Conservation (phyloP, 2,329 filamentous ascomycete genomes). For the Microdochium nivale region DNA sequence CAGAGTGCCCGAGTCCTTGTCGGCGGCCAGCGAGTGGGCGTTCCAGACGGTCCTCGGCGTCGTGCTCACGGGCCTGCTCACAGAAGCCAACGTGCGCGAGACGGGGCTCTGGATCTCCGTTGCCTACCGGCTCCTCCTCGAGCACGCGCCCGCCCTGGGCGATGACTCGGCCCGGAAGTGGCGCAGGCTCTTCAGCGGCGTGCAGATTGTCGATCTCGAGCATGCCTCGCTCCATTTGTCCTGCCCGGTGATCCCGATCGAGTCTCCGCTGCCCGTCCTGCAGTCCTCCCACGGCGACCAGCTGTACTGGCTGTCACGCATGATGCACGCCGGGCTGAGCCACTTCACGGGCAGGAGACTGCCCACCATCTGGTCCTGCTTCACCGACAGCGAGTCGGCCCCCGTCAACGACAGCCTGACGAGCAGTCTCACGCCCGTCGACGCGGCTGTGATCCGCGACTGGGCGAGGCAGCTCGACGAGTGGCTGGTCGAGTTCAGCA, state of each 20-base stretch:
- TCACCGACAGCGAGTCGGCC: constrained; percentile 13
- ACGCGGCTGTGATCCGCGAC: constrained; percentile 30
- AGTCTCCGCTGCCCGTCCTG: constrained; percentile 26
- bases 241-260: constrained; percentile 29
- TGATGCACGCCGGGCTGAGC: constrained; percentile 33
- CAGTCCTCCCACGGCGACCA: constrained; percentile 28
- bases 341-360: constrained; percentile 31
- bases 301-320: constrained; percentile 29
- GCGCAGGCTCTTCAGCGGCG: constrained; percentile 27
- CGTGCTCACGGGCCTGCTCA: constrained; percentile 29
- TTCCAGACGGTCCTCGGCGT: constrained; percentile 33
- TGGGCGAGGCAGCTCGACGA: constrained; percentile 32
- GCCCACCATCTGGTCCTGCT: constrained; percentile 33
- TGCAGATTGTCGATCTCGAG: constrained; percentile 33
- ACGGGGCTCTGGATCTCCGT: constrained; percentile 34
- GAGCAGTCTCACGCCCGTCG: constrained; percentile 25
- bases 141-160: constrained; percentile 28
- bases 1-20: constrained; percentile 10
- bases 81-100: constrained; percentile 30
- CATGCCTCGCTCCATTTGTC: constrained; percentile 32
- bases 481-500: constrained; percentile 30
- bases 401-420: constrained; percentile 9
- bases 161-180: constrained; percentile 29
- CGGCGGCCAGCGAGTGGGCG: constrained; percentile 25
- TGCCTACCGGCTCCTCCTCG: constrained; percentile 29